phyloP scores from a whole-genome alignment of 371 early-diverging fungal species.

The Mortierella sp. region DNA sequence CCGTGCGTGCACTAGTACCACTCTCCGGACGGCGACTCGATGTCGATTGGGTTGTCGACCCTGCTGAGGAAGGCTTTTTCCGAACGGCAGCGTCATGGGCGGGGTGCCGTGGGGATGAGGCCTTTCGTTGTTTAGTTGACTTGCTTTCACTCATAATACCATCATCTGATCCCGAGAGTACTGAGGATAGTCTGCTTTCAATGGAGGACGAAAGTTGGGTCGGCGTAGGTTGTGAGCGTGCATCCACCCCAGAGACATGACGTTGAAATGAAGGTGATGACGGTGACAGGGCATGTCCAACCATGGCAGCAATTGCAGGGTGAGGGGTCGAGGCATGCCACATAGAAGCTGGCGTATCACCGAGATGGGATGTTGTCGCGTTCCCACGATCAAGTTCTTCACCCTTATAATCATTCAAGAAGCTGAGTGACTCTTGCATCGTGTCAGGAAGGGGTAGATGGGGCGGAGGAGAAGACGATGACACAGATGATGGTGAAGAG shows the following conservation, averaged over 20 bases:
- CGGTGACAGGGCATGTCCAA: slow-evolving; percentile 40
- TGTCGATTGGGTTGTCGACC: slow-evolving; percentile 30
- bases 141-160: background rate
- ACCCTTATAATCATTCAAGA: slow-evolving; percentile 38
- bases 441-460: slow-evolving; percentile 35
- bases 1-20: no score
- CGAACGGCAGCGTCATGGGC: slow-evolving; percentile 48
- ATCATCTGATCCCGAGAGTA: no score
- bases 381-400: slow-evolving; percentile 20
- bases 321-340: slow-evolving; percentile 49
- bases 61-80: slow-evolving; percentile 30
- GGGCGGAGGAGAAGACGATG: slow-evolving; percentile 11
- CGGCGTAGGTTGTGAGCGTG: background rate
- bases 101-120: slow-evolving; percentile 35
- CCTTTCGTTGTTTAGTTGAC: slow-evolving; percentile 11
- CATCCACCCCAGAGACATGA: slow-evolving; percentile 7
- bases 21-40: background rate
- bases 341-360: slow-evolving; percentile 15
- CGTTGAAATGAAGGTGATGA: slow-evolving; percentile 38
- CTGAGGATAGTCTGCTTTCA: no score
- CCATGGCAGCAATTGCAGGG: slow-evolving; percentile 52
- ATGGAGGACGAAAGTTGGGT: background rate
- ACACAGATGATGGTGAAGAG: slow-evolving; percentile 6
- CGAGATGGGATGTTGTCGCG: slow-evolving; percentile 1
- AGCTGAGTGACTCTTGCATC: slow-evolving; percentile 50